These are phyloP conservation scores for Colletotrichum truncatum DNA, from an alignment of 2,329 filamentous ascomycete species.

Conservation along the genomic window DNA sequence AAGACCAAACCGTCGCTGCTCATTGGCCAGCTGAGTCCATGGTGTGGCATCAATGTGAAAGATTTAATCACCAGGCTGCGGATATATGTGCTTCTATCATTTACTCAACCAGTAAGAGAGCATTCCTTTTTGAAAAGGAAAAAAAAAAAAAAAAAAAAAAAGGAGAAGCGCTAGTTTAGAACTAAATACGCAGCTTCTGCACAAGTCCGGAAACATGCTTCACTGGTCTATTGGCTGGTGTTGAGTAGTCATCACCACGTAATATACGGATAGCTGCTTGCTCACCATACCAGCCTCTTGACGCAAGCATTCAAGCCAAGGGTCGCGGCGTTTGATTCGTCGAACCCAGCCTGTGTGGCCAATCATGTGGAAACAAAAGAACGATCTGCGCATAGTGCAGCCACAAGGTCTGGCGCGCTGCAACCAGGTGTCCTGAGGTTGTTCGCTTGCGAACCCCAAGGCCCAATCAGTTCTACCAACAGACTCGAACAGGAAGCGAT, in stretches of 20 bases:
- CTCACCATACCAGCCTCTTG: slow-evolving; percentile 8
- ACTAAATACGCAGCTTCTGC: not conserved
- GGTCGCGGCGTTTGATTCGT: not conserved
- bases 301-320: slow-evolving; percentile 17
- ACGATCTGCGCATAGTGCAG: slow-evolving; percentile 14
- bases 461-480: slow-evolving; percentile 16
- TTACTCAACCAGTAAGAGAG: slow-evolving; percentile 31
- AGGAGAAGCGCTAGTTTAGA: not conserved
- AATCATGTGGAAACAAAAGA: not conserved
- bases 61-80: not conserved
- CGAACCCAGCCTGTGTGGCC: not conserved
- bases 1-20: not conserved
- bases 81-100: slow-evolving; percentile 18
- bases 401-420: slow-evolving; percentile 17
- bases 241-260: not conserved
- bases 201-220: not conserved
- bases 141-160: not conserved
- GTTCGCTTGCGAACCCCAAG: slow-evolving; percentile 8
- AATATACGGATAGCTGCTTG: not conserved
- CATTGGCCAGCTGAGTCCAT: not conserved
- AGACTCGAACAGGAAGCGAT: slow-evolving; percentile 18
- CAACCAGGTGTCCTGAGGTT: slow-evolving; percentile 6
- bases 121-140: no score
- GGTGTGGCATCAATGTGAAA: not conserved
- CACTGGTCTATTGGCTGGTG: not conserved